phyloP scores from a whole-genome alignment of 2,329 filamentous ascomycete genomes.

The Pseudogymnoascus sp. region DNA sequence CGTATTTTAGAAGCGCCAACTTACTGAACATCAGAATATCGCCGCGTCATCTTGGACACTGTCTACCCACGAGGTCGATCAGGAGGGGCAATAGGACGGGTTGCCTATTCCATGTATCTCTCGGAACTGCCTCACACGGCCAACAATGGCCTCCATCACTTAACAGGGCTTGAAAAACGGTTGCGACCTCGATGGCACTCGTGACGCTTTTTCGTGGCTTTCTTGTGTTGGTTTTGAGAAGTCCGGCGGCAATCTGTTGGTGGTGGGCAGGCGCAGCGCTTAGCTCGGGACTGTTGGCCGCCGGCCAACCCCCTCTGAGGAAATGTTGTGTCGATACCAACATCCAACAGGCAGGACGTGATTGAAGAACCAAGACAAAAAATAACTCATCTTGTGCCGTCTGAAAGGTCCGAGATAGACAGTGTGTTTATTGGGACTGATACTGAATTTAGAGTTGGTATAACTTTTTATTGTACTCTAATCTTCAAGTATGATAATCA shows the following conservation, averaged over 20 bases:
- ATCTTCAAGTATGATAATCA: background rate
- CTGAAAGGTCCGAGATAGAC: background rate
- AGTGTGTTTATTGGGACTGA: background rate
- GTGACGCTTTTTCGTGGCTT: background rate
- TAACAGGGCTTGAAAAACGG: background rate
- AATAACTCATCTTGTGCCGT: background rate
- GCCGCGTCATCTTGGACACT: background rate
- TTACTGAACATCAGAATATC: constrained; percentile 5
- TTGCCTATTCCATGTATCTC: background rate
- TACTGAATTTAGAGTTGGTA: background rate
- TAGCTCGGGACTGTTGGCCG: constrained; percentile 1
- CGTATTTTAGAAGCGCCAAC: background rate
- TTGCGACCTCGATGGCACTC: background rate
- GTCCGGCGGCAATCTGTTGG: background rate
- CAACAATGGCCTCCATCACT: background rate
- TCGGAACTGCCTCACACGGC: background rate
- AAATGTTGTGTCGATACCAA: background rate
- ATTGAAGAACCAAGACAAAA: background rate
- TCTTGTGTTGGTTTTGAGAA: background rate
- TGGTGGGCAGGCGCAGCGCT: background rate
- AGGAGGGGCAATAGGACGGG: background rate
- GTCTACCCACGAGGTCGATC: background rate
- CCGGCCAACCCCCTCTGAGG: background rate
- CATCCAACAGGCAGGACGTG: background rate
- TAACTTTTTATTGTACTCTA: background rate